phyloP scores from a whole-genome alignment of 306 rosid species.

The Rubus idaeus region DNA sequence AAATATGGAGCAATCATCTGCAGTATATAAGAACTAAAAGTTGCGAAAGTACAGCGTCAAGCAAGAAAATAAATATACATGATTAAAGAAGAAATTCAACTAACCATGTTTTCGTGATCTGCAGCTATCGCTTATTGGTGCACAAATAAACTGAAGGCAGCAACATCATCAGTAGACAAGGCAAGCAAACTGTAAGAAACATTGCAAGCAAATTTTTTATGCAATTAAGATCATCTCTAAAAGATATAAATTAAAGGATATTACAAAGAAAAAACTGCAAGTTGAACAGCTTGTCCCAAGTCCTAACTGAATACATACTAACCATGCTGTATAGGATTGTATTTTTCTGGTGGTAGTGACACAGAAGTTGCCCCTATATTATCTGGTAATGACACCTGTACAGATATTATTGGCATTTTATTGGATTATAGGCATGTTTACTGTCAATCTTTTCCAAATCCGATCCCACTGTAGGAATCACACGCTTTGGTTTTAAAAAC shows the following conservation, averaged over 20 bases:
- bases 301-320: slow-evolving; percentile 32
- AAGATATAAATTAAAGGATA: slow-evolving; percentile 19
- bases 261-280: neutral
- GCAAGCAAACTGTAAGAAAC: slow-evolving; percentile 66
- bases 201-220: slow-evolving; percentile 29
- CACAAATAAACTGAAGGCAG: slow-evolving; percentile 88
- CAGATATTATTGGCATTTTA: slow-evolving; percentile 10
- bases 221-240: slow-evolving; percentile 26
- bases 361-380: slow-evolving; percentile 45
- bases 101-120: slow-evolving; percentile 82
- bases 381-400: slow-evolving; percentile 40
- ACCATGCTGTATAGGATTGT: slow-evolving; percentile 78
- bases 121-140: slow-evolving; percentile 78
- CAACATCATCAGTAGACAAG: slow-evolving; percentile 74
- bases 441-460: slow-evolving; percentile 83
- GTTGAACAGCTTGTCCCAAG: slow-evolving; percentile 18
- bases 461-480: slow-evolving; percentile 83
- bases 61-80: neutral
- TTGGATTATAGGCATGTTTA: slow-evolving; percentile 43
- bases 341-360: slow-evolving; percentile 66
- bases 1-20: neutral
- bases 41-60: neutral
- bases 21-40: neutral
- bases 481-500: slow-evolving; percentile 78
- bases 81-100: slow-evolving; percentile 18